Conservation (phyloP, 768 basidiomycete species). For the Leccinum disarticulatum region DNA sequence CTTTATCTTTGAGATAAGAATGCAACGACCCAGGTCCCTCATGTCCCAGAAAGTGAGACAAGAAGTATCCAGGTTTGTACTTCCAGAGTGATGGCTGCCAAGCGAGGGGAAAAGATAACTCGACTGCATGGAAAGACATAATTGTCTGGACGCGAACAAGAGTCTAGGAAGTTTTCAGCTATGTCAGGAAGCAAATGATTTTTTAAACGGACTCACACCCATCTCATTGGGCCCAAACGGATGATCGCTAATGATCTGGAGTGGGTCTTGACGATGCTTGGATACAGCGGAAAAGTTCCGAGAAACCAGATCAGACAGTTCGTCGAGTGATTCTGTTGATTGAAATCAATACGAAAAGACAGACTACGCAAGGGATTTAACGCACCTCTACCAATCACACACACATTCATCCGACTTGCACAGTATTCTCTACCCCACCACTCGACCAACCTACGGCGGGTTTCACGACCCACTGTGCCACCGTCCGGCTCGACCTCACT, state of each 20-base stretch:
- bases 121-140: constrained; percentile 81
- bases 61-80: constrained; percentile 72
- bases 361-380: not conserved
- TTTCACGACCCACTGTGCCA: constrained; percentile 76
- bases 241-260: constrained; percentile 67
- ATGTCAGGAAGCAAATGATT: constrained; percentile 15
- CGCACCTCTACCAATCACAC: constrained; percentile 76
- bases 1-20: constrained; percentile 85
- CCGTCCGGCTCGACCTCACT: constrained; percentile 73
- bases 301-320: constrained; percentile 61
- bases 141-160: constrained; percentile 86
- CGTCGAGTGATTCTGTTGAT: constrained; percentile 68
- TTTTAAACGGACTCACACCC: constrained; percentile 52
- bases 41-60: constrained; percentile 85
- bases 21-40: constrained; percentile 91
- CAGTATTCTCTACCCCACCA: constrained; percentile 87
- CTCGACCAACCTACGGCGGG: constrained; percentile 72
- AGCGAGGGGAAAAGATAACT: constrained; percentile 77
- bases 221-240: constrained; percentile 72
- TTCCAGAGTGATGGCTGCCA: constrained; percentile 74
- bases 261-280: constrained; percentile 60
- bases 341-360: not conserved
- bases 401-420: constrained; percentile 78
- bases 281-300: constrained; percentile 69
- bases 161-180: constrained; percentile 43